Base-by-base conservation (phyloP, 2,329 filamentous ascomycete species). In the Sporothrix dimorphospora region DNA sequence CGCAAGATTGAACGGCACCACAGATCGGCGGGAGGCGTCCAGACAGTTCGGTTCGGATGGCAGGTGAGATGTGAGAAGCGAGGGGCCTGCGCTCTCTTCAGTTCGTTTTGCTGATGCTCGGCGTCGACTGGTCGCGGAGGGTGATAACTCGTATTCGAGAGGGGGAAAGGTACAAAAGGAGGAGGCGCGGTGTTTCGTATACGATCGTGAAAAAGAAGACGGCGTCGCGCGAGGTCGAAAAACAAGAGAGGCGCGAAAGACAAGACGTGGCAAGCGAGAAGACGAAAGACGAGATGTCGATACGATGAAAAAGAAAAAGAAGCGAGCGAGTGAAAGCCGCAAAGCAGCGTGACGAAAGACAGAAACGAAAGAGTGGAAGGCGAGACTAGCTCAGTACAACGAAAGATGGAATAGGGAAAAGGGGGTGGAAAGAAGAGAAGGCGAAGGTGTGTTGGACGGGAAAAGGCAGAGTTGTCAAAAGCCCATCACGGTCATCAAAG, bases 341-440 rank as follows among this genome's bases (percentile, higher is more conserved):
- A 47, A 57, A 66, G 66, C 55, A 71, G 69, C 65, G 67, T 69
- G 68, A 71, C 67, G 71, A 49, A 65, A 72, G 68, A 71, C 67
- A 72, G 55, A 65, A 72, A 66, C 30, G 59, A 84, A 84, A 81
- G 83, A 84, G 81, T 81, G 83, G 77, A 82, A 79, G 78, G 75
- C 78, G 83, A 84, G 83, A 81, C 83, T 84, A 84, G 83, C 83
- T 85, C 83, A 78, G 76, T 74, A 74, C 77, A 76, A 75, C 73
- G 75, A 75, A 76, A 75, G 75, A 76, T 73, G 77, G 12, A 40
- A 24, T 8, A 27, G n/a, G 75, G 67, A 73, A 77, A 77, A 76
- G 76, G 75, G 76, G 75, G 76, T 19, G 45, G 59, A 45, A 65
- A 65, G 59, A 65, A 73, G 75, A 75, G 75, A 77, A 74, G 75